Conservation (phyloP, 1,284 basidiomycete genomes). For the Psilocybe mexicana region DNA sequence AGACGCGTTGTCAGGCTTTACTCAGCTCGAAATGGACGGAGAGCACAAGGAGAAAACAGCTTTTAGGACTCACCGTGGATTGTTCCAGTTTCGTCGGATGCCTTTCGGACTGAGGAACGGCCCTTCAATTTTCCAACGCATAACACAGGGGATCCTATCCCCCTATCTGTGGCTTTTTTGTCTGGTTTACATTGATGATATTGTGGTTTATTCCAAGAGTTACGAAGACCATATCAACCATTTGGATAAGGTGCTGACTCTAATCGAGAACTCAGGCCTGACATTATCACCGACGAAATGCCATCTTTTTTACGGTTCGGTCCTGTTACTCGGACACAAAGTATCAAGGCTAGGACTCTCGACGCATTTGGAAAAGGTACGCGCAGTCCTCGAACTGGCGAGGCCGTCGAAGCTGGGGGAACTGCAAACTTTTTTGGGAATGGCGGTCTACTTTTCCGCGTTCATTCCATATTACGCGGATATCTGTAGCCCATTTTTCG, state of each 20-base stretch:
- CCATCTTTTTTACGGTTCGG: too few species aligned
- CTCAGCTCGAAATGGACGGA: slow-evolving; percentile 33
- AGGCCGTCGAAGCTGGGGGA: too few species aligned
- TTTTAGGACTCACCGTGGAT: not conserved
- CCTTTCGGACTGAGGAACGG: slow-evolving; percentile 4
- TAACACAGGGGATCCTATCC: slow-evolving; percentile 1
- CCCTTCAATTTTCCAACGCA: not conserved
- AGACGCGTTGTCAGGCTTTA: slow-evolving; percentile 42
- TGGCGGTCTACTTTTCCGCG: too few species aligned
- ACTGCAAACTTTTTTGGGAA: too few species aligned
- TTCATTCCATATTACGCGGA: too few species aligned
- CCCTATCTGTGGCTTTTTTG: slow-evolving; percentile 4
- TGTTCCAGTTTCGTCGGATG: slow-evolving; percentile 5
- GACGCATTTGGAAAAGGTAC: too few species aligned
- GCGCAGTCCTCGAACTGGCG: too few species aligned
- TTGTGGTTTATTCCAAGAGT: slow-evolving; percentile 9
- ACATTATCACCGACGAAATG: too few species aligned
- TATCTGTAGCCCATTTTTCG: too few species aligned
- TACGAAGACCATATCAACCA: slow-evolving; percentile 12
- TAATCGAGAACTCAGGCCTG: too few species aligned
- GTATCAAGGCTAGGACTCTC: too few species aligned
- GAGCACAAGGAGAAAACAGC: slow-evolving; percentile 20
- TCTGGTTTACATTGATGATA: slow-evolving; percentile 30
- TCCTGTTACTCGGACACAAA: too few species aligned
- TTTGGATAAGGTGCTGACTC: not conserved